A percentile compares a stretch with the other conserved stretches of the same genome.
Conservation (phyloP, 2,329 filamentous ascomycete species). For the Biscogniauxia mediterranea region DNA sequence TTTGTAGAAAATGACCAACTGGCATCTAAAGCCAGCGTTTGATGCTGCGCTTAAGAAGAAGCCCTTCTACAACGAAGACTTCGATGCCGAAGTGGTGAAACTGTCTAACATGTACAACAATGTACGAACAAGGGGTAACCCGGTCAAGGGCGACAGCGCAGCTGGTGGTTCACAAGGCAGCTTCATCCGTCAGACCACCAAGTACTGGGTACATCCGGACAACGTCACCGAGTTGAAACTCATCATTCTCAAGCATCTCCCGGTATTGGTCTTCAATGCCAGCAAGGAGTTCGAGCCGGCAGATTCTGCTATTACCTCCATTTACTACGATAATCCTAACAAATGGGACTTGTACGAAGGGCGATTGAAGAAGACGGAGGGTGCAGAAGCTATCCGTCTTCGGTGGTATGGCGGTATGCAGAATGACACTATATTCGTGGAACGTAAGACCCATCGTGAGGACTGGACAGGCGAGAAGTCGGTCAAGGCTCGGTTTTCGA, state of each 20-base stretch:
- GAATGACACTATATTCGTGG: constrained; percentile 91
- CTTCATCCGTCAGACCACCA: constrained; percentile 95
- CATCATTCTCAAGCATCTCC: constrained; percentile 95
- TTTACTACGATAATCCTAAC: constrained; percentile 95
- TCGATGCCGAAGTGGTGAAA: constrained; percentile 92
- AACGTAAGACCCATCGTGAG: constrained; percentile 96
- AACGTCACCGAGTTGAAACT: constrained; percentile 98
- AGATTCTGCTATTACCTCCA: constrained; percentile 94
- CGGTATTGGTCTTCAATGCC: constrained; percentile 94
- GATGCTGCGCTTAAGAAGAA: constrained; percentile 91
- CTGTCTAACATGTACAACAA: constrained; percentile 94
- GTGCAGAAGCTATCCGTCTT: constrained; percentile 91
- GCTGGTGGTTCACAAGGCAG: constrained; percentile 91
- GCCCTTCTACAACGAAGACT: constrained; percentile 98
- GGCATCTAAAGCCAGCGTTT: constrained; percentile 94
- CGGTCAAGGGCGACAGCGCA: constrained; percentile 85
- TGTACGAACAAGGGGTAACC: constrained; percentile 88
- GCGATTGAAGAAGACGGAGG: constrained; percentile 94
- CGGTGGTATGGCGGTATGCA: constrained; percentile 98
- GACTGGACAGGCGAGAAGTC: constrained; percentile 99
- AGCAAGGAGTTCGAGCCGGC: constrained; percentile 92
- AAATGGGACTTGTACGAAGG: constrained; percentile 94
- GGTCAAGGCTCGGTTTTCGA: constrained; percentile 90
- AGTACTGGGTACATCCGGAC: constrained; percentile 98
- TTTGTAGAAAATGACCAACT: constrained; percentile 81